Conservation (phyloP, 345 rosid species). For the Orychophragmus violaceus region DNA sequence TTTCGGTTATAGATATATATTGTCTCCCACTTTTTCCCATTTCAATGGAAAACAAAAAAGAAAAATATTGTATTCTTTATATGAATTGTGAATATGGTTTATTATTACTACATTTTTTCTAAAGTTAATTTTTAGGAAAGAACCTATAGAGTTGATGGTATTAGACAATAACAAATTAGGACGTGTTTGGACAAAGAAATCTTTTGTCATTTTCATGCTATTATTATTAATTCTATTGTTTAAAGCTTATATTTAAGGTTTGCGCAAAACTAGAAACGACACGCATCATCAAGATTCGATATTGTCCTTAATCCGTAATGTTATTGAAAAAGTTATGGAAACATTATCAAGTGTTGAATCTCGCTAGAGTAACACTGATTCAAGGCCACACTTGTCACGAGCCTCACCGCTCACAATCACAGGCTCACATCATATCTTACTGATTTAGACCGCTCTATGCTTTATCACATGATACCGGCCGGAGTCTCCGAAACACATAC, state of each 20-base stretch:
- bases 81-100: too few species aligned
- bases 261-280: too few species aligned
- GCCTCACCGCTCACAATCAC: neutral
- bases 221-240: too few species aligned
- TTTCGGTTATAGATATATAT: neutral
- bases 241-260: too few species aligned
- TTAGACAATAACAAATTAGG: too few species aligned
- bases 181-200: too few species aligned
- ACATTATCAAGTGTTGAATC: neutral
- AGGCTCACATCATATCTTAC: neutral
- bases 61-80: too few species aligned
- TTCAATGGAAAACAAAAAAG: too few species aligned
- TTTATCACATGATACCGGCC: neutral
- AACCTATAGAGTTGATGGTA: too few species aligned
- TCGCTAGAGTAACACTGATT: neutral
- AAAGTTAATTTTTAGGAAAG: too few species aligned
- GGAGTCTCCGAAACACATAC: neutral
- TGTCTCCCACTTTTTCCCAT: neutral
- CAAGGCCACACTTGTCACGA: neutral
- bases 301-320: neutral
- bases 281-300: neutral
- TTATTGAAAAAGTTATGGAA: neutral
- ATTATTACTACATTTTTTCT: too few species aligned
- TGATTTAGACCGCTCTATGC: neutral
- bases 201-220: too few species aligned